Percentiles rank a stretch among this genome's conserved stretches.
phyloP scores from a whole-genome alignment of 495 filamentous ascomycete genomes.

The Tuber magnatum region DNA sequence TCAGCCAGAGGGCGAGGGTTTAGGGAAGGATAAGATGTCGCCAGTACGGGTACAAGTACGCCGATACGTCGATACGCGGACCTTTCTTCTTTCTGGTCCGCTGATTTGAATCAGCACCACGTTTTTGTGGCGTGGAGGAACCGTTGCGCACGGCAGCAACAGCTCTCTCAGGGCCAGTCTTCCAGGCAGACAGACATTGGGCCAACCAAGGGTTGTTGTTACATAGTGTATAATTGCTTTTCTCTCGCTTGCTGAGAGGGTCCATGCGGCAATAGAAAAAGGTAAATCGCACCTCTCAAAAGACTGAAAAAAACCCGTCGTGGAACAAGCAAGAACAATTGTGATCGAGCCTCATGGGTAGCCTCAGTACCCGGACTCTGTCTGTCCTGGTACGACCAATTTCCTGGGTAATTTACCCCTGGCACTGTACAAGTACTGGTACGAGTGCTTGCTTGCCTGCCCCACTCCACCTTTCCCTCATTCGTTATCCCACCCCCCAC shows the following conservation, averaged over 20 bases:
- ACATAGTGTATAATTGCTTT: slow-evolving; percentile 28
- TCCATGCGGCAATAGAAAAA: slow-evolving; percentile 38
- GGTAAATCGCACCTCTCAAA: slow-evolving; percentile 38
- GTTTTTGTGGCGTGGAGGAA: slow-evolving; percentile 38
- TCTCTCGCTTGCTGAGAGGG: slow-evolving; percentile 34
- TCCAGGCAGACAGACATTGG: slow-evolving; percentile 8
- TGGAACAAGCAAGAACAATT: slow-evolving; percentile 35
- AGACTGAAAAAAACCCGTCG: slow-evolving; percentile 29
- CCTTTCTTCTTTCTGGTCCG: slow-evolving; percentile 18
- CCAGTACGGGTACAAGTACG: slow-evolving; percentile 30
- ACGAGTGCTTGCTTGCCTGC: background rate
- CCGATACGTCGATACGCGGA: slow-evolving; percentile 37
- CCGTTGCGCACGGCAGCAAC: slow-evolving; percentile 35
- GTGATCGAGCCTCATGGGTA: slow-evolving; percentile 35
- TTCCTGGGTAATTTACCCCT: slow-evolving; percentile 39
- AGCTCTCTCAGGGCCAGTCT: slow-evolving; percentile 26
- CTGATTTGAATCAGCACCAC: slow-evolving; percentile 39
- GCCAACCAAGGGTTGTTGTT: slow-evolving; percentile 19
- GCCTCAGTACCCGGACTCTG: slow-evolving; percentile 35
- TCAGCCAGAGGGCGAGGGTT: background rate
- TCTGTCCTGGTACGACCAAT: slow-evolving; percentile 38
- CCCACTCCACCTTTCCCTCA: background rate
- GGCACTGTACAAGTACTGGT: slow-evolving; percentile 13
- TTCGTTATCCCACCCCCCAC: background rate
- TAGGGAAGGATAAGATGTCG: slow-evolving; percentile 23